These are phyloP conservation scores for Gautieria morchelliformis DNA, from an alignment of 768 basidiomycete species.

Conservation along the genomic window DNA sequence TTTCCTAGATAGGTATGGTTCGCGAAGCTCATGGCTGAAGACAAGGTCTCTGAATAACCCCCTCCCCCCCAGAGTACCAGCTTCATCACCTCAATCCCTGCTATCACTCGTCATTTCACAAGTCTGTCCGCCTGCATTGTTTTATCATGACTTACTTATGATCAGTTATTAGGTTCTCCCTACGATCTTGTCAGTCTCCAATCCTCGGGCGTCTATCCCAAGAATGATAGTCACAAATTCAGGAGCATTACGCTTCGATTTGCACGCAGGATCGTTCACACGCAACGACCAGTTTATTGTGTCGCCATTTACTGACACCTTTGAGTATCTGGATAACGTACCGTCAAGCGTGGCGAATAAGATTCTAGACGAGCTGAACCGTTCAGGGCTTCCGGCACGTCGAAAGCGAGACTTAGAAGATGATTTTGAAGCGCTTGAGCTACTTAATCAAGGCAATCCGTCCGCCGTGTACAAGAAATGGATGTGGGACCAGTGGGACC, in stretches of 20 bases:
- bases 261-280: constrained; percentile 63
- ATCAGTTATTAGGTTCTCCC: constrained; percentile 36
- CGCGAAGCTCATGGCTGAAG: background rate
- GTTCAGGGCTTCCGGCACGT: background rate
- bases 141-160: background rate
- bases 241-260: constrained; percentile 54
- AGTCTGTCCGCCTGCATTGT: constrained; percentile 20
- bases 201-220: constrained; percentile 48
- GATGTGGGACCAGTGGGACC: background rate
- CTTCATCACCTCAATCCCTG: constrained; percentile 49
- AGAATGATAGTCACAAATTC: constrained; percentile 59
- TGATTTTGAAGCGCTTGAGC: background rate
- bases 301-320: constrained; percentile 57
- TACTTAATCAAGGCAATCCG: background rate
- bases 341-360: constrained; percentile 38
- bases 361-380: constrained; percentile 27
- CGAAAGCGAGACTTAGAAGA: background rate
- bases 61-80: constrained; percentile 34
- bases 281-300: constrained; percentile 74
- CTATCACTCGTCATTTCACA: constrained; percentile 48
- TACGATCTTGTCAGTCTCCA: constrained; percentile 49
- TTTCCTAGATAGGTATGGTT: constrained; percentile 44
- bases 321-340: constrained; percentile 53
- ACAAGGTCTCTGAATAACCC: background rate
- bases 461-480: background rate